Percentiles rank a stretch among this genome's conserved stretches.
Evolutionary conservation across 495 filamentous ascomycete species (phyloP).

Genomic region (Jackrogersella minutella): DNA sequence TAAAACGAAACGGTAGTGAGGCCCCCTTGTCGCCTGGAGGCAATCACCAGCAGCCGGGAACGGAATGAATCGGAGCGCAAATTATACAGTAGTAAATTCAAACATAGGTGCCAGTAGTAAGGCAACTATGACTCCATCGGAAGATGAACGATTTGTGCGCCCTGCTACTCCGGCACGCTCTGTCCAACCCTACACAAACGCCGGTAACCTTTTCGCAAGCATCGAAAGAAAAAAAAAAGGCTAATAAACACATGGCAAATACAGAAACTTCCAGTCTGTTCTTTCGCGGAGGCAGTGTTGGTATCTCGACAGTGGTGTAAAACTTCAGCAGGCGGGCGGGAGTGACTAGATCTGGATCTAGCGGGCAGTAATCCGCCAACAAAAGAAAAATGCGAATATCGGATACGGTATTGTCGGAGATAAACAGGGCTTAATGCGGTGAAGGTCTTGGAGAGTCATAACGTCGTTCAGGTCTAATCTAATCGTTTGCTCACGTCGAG

Average conservation of each 20-base stretch:
- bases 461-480: conserved; percentile 39
- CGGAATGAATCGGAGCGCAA: conserved; percentile 25
- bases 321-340: neutral
- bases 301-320: conserved; percentile 9
- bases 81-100: conserved; percentile 42
- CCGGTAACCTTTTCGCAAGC: conserved; percentile 36
- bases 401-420: conserved; percentile 28
- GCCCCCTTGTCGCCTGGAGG: conserved; percentile 5
- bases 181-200: conserved; percentile 45
- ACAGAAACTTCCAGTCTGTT: conserved; percentile 9
- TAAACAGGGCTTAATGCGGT: conserved; percentile 35
- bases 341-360: conserved; percentile 12
- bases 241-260: conserved; percentile 26
- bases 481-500: conserved; percentile 30
- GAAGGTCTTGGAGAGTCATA: conserved; percentile 29
- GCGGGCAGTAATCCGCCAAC: conserved; percentile 26
- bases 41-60: conserved; percentile 2
- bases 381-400: conserved; percentile 36
- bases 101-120: conserved; percentile 16
- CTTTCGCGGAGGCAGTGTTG: neutral
- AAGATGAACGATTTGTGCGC: conserved; percentile 21
- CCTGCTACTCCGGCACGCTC: conserved; percentile 37
- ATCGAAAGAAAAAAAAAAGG: conserved; percentile 18
- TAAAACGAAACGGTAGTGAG: conserved; percentile 23
- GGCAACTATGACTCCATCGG: conserved; percentile 24